Evolutionary conservation across 2,329 filamentous ascomycete species (phyloP).

Genomic region (Paraconiothyrium sp.): DNA sequence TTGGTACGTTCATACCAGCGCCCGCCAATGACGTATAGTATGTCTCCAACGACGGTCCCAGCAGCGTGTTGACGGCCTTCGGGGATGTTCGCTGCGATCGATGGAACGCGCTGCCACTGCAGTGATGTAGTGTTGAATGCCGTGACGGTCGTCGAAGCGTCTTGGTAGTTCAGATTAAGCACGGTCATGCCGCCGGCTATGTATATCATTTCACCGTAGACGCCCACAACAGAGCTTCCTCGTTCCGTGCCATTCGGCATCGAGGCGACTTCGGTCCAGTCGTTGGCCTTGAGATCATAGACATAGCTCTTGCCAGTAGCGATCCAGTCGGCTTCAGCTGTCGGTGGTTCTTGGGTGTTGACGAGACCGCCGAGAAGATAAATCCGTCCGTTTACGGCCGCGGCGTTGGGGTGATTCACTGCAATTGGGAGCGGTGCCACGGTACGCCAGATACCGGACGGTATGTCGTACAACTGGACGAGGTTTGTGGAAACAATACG

Average conservation of each 20-base stretch:
- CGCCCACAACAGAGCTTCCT: constrained; percentile 18
- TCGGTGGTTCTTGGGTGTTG: neutral
- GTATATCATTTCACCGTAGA: constrained; percentile 19
- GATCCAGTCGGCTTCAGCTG: constrained; percentile 5
- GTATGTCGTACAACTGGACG: constrained; percentile 16
- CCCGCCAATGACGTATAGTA: constrained; percentile 7
- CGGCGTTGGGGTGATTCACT: constrained; percentile 24
- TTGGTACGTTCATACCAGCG: constrained; percentile 6
- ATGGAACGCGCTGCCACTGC: constrained; percentile 7
- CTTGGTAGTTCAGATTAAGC: neutral
- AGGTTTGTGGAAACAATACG: constrained; percentile 3
- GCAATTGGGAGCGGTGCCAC: constrained; percentile 16
- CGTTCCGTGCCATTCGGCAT: constrained; percentile 15
- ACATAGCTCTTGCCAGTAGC: constrained; percentile 10
- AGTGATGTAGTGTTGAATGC: constrained; percentile 9
- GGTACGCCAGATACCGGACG: constrained; percentile 18
- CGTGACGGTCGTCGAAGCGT: constrained; percentile 5
- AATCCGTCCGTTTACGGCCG: constrained; percentile 18
- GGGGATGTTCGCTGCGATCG: constrained; percentile 9
- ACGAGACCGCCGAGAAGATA: constrained; percentile 22
- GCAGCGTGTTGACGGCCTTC: constrained; percentile 22
- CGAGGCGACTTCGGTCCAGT: constrained; percentile 14
- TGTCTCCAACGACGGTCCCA: constrained; percentile 16
- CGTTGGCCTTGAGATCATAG: constrained; percentile 14
- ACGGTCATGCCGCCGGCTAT: constrained; percentile 19